Conservation (phyloP, 768 basidiomycete genomes). For the Clathrus columnatus region DNA sequence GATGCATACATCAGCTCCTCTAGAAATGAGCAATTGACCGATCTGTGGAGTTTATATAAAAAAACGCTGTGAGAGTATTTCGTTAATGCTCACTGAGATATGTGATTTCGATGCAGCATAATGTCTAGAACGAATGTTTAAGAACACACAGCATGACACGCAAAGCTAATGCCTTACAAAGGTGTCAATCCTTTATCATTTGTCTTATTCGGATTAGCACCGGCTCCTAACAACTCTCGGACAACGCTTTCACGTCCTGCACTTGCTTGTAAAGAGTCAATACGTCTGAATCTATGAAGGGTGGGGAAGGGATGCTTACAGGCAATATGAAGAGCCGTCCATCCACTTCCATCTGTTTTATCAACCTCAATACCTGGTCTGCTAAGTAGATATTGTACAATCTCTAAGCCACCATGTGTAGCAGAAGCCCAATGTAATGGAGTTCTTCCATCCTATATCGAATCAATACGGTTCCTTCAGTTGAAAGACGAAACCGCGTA, state of each 20-base stretch:
- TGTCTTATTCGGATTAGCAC: constrained; percentile 69
- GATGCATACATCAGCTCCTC: constrained; percentile 82
- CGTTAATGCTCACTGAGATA: constrained; percentile 47
- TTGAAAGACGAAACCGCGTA: not conserved
- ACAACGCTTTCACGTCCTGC: constrained; percentile 72
- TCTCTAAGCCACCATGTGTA: constrained; percentile 53
- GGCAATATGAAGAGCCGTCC: constrained; percentile 76
- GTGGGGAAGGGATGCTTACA: constrained; percentile 31
- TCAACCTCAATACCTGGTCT: constrained; percentile 56
- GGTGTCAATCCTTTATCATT: constrained; percentile 82
- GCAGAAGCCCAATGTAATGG: constrained; percentile 84
- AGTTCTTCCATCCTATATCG: constrained; percentile 60
- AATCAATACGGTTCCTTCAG: not conserved
- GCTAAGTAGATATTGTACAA: constrained; percentile 59
- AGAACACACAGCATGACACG: constrained; percentile 6
- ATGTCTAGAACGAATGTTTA: constrained; percentile 45
- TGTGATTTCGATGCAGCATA: constrained; percentile 91
- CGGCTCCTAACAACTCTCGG: constrained; percentile 69
- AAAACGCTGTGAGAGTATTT: not conserved
- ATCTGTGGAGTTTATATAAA: constrained; percentile 45
- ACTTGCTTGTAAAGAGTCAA: constrained; percentile 43
- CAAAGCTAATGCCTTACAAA: constrained; percentile 44
- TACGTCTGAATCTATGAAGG: not conserved
- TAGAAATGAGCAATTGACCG: constrained; percentile 72
- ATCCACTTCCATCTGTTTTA: constrained; percentile 55